Evolutionary conservation across 139 green algal genomes (phyloP).

Genomic region (Nannochloris sp.): DNA sequence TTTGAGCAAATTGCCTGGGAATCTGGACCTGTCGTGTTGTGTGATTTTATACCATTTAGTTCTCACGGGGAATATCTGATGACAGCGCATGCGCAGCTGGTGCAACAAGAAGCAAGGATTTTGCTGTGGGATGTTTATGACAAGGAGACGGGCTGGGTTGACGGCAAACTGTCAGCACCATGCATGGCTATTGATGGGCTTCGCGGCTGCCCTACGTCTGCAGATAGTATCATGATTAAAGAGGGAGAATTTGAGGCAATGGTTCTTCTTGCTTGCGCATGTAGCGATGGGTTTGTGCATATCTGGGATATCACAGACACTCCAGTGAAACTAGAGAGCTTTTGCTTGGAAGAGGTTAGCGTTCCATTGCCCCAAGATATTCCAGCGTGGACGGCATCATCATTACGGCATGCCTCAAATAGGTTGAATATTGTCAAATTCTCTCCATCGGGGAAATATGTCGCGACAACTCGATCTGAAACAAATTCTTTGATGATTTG

Average conservation of each 20-base stretch:
- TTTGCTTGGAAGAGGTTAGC: not conserved
- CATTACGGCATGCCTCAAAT: slow-evolving; percentile 3
- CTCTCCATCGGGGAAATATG: slow-evolving; percentile 5
- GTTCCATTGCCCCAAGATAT: not conserved
- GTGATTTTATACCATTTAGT: slow-evolving; percentile 6
- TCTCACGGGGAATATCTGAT: not conserved
- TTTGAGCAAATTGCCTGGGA: slow-evolving; percentile 9
- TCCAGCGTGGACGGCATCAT: slow-evolving; percentile 3
- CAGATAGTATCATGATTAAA: not conserved
- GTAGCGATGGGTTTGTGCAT: slow-evolving; percentile 68
- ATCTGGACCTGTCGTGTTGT: slow-evolving; percentile 18
- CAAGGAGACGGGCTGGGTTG: slow-evolving; percentile 14
- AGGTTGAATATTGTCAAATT: slow-evolving; percentile 6
- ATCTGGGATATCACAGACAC: slow-evolving; percentile 39
- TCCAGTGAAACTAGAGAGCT: not conserved
- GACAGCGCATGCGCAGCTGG: slow-evolving; percentile 15
- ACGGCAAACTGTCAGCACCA: slow-evolving; percentile 12
- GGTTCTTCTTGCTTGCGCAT: slow-evolving; percentile 57
- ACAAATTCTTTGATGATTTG: slow-evolving; percentile 3
- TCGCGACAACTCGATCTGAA: slow-evolving; percentile 3
- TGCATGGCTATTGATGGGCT: slow-evolving; percentile 8
- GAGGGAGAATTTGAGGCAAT: no score
- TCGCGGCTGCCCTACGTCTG: not conserved
- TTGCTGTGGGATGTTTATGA: slow-evolving; percentile 22
- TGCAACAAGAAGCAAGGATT: slow-evolving; percentile 16